Percentiles rank a stretch among this genome's conserved stretches.
phyloP scores from a whole-genome alignment of 2,329 filamentous ascomycete genomes.

The Cercospora zeina region DNA sequence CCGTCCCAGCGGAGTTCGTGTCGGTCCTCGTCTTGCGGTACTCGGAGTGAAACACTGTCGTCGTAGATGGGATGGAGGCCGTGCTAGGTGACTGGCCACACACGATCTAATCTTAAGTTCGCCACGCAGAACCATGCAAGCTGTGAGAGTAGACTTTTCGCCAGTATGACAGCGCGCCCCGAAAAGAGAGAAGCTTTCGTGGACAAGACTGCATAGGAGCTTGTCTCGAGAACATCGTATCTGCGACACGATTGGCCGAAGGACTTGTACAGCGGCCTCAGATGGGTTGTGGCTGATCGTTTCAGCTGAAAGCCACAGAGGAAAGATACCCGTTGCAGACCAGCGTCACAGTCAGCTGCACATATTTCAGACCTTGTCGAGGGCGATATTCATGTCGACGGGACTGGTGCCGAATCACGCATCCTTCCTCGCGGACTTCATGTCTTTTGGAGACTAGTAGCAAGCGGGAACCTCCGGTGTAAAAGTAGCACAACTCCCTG shows the following conservation, averaged over 20 bases:
- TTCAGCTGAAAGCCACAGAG: background rate
- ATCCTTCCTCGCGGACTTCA: background rate
- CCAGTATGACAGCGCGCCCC: background rate
- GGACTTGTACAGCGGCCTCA: background rate
- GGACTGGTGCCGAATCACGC: background rate
- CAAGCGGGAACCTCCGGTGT: background rate
- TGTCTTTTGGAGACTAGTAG: background rate
- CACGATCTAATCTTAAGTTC: background rate
- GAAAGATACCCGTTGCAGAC: background rate
- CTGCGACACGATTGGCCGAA: background rate
- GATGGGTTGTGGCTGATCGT: background rate
- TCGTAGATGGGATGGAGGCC: background rate
- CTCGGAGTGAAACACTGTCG: background rate
- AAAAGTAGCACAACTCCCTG: background rate
- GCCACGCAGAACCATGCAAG: conserved; percentile 4
- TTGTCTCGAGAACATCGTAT: background rate
- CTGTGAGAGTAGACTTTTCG: background rate
- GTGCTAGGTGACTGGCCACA: background rate
- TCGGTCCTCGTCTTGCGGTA: background rate
- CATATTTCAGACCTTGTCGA: background rate
- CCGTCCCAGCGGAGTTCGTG: background rate
- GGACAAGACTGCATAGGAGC: conserved; percentile 1
- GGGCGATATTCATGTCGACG: background rate
- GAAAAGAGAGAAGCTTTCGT: background rate
- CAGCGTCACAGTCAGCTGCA: background rate